Percentiles rank a stretch among this genome's conserved stretches.
Conservation (phyloP, 2,329 filamentous ascomycete species). For the Didymella lethalis region DNA sequence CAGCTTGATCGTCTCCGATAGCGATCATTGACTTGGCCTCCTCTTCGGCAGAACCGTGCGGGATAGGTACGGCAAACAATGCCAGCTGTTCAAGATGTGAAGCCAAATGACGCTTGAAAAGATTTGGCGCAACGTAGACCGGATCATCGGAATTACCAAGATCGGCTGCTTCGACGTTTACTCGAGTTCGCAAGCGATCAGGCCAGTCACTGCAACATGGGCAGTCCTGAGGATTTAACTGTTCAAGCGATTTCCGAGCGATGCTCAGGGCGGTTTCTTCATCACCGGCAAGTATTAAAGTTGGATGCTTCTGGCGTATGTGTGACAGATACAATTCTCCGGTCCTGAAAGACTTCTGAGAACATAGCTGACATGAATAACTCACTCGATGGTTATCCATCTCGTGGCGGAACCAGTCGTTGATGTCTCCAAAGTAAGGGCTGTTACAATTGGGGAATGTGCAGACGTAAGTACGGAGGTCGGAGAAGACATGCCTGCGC, state of each 20-base stretch:
- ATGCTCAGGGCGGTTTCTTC: background rate
- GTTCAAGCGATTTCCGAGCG: background rate
- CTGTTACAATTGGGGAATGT: background rate
- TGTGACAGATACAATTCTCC: background rate
- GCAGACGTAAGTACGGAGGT: background rate
- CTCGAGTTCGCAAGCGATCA: background rate
- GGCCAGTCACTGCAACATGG: background rate
- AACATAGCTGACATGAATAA: background rate
- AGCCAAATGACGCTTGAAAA: background rate
- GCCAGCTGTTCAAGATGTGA: background rate
- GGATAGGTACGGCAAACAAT: background rate
- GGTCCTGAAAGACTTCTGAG: background rate
- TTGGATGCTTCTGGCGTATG: background rate
- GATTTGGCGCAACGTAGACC: background rate
- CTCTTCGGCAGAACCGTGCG: background rate
- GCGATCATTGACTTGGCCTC: background rate
- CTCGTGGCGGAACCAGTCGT: background rate
- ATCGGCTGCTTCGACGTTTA: background rate
- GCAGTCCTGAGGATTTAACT: background rate
- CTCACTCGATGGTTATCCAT: background rate
- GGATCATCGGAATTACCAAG: background rate
- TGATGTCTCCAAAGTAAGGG: background rate
- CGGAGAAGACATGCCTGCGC: background rate
- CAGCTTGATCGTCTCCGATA: background rate
- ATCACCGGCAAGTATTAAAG: background rate